A percentile compares a stretch with the other conserved stretches of the same genome.
phyloP scores from a whole-genome alignment of 2,329 filamentous ascomycete species.

The Aspergillus brasiliensis region DNA sequence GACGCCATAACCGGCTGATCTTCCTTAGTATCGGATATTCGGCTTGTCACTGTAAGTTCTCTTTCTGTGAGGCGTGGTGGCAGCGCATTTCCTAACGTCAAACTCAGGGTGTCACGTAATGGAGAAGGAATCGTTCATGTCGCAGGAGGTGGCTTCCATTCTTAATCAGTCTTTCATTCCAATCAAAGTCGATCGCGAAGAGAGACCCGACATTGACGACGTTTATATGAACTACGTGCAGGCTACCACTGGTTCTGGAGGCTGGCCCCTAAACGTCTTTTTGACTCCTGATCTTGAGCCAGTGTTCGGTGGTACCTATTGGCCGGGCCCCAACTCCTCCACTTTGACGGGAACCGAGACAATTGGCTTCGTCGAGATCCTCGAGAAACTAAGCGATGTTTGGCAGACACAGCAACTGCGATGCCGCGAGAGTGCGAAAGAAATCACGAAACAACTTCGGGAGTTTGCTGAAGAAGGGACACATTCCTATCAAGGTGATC shows the following conservation, averaged over 20 bases:
- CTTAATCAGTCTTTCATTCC: slow-evolving; percentile 89
- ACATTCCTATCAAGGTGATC: slow-evolving; percentile 46
- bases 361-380: slow-evolving; percentile 78
- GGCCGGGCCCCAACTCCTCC: slow-evolving; percentile 74
- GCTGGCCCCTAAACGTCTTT: slow-evolving; percentile 97
- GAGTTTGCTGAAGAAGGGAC: slow-evolving; percentile 90
- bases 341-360: slow-evolving; percentile 56
- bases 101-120: slow-evolving; percentile 79
- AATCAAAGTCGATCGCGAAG: slow-evolving; percentile 89
- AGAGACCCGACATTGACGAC: slow-evolving; percentile 88
- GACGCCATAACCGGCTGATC: slow-evolving; percentile 79
- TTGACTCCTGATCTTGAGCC: slow-evolving; percentile 90
- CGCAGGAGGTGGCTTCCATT: slow-evolving; percentile 74
- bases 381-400: slow-evolving; percentile 71
- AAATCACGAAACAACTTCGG: slow-evolving; percentile 76
- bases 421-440: slow-evolving; percentile 79
- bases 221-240: slow-evolving; percentile 99
- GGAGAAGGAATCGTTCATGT: slow-evolving; percentile 87
- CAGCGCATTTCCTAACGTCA: slow-evolving; percentile 19
- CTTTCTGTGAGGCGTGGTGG: neutral
- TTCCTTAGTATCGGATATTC: slow-evolving; percentile 95
- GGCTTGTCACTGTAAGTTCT: slow-evolving; percentile 82
- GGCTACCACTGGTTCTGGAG: slow-evolving; percentile 83
- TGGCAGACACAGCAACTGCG: slow-evolving; percentile 85
- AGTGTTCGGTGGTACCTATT: slow-evolving; percentile 95